Base-by-base conservation (phyloP, 1,284 basidiomycete genomes). In the Apiotrichum gracile region DNA sequence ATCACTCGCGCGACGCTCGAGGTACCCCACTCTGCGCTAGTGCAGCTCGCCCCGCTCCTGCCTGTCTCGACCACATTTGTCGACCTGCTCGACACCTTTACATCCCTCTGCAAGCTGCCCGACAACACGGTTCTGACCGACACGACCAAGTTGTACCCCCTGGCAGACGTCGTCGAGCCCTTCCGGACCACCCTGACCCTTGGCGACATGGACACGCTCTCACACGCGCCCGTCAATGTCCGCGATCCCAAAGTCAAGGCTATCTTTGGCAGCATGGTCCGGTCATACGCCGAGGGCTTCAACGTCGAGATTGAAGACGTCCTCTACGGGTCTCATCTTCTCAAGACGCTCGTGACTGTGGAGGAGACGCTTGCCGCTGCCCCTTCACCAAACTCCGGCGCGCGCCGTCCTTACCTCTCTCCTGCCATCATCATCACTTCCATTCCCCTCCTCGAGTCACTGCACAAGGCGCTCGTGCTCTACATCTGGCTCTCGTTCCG, bases 401-500 rank as follows among this genome's bases (percentile, higher is more conserved):
- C 44, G 10, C 26, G 25, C 44, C 17, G 39, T 4, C 38, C 19
- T 14, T 43, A 47, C 41, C 52, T 48, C 37, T 41, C 41, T 1
- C 70, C 73, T 10, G 60, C 64, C 1, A 58, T 76, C 26, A 59
- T 68, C 39, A 62, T 72, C 42, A 46, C 58, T 8, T 62, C 63
- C 5, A 60, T 74, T 31, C 73, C 72, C 6, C 64, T 71, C n/a
- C 78, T 97, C 34, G 94, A 97, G 73, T 79, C 80, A 3, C 74
- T 92, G 51, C 93, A 97, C 74, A 86, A 87, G 63, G 76, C 83
- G n/a, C 69, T 93, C 25, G 84, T 87, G 17, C 64, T 88, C 19
- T 97, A 97, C 72, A 78, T 91, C 49, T 98, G 94, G 94, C 79
- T 96, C 54, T 80, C 80, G 22, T 86, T 84, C 73, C 83, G 93